Evolutionary conservation across 495 filamentous ascomycete species (phyloP).

Genomic region (Filosporella fistucella): DNA sequence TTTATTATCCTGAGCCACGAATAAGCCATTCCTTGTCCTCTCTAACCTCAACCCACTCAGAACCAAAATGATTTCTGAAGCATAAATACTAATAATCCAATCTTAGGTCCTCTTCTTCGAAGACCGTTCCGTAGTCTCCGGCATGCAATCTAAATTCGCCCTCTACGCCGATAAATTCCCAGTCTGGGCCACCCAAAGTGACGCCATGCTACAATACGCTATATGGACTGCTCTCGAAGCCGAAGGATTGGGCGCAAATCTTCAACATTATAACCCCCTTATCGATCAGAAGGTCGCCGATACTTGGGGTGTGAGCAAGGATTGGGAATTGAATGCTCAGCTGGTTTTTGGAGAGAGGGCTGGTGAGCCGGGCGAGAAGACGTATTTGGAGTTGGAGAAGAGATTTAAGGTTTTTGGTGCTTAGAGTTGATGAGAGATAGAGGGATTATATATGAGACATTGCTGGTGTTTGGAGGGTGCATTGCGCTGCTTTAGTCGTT

Average conservation of each 20-base stretch:
- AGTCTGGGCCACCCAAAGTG: constrained; percentile 54
- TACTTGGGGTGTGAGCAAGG: constrained; percentile 52
- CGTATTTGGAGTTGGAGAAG: constrained; percentile 44
- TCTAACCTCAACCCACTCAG: neutral
- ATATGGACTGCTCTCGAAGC: constrained; percentile 63
- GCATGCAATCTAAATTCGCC: constrained; percentile 47
- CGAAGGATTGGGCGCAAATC: constrained; percentile 67
- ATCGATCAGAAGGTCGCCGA: constrained; percentile 51
- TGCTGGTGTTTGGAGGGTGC: no score
- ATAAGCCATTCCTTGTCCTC: no score
- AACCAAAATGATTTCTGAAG: neutral
- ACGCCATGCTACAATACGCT: constrained; percentile 63
- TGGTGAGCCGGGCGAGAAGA: constrained; percentile 48
- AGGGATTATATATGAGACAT: neutral
- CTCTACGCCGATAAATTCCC: constrained; percentile 60
- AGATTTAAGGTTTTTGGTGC: constrained; percentile 22
- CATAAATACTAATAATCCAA: neutral
- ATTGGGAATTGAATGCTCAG: constrained; percentile 59
- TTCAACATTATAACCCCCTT: constrained; percentile 73
- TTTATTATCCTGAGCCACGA: no score
- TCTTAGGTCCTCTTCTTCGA: constrained; percentile 60
- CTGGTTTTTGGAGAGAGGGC: constrained; percentile 56
- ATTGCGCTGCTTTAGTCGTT: no score
- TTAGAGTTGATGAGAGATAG: constrained; percentile 4
- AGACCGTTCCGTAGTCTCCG: constrained; percentile 45